Conservation (phyloP, 225 moss, liverwort and hornwort genomes). For the Sphagnum contortum region DNA sequence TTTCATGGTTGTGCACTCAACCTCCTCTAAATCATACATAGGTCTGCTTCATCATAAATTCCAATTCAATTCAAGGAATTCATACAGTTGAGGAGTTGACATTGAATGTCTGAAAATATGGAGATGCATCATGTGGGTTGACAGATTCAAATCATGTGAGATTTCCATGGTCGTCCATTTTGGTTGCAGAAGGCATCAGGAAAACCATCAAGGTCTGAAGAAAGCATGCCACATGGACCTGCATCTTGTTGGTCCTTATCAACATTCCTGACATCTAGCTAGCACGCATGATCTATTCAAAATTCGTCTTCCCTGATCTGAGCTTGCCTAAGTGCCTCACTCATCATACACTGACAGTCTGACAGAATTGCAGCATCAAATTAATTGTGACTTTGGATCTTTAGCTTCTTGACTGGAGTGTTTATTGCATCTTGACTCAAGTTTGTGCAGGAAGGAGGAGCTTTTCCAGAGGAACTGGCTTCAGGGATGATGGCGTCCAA, state of each 20-base stretch:
- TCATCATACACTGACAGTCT: too few species aligned
- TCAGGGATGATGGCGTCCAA: conserved; percentile 47
- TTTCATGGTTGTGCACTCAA: conserved; percentile 38
- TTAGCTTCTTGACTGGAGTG: background rate
- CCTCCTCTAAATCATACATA: background rate
- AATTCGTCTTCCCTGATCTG: too few species aligned
- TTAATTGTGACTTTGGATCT: too few species aligned
- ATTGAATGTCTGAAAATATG: background rate
- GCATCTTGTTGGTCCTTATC: background rate
- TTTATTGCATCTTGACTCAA: too few species aligned
- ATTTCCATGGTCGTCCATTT: conserved; percentile 59
- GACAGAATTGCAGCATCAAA: too few species aligned
- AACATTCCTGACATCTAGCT: background rate
- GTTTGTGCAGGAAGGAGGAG: conserved; percentile 57
- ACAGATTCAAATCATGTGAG: conserved; percentile 73
- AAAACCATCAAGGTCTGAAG: conserved; percentile 52
- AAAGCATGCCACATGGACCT: background rate
- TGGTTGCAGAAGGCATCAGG: conserved; percentile 35
- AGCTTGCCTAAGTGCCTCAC: too few species aligned
- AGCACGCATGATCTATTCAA: too few species aligned
- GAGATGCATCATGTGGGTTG: too few species aligned
- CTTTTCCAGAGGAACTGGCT: conserved; percentile 47
- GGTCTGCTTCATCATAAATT: background rate
- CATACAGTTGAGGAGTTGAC: background rate
- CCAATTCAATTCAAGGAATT: too few species aligned